Conservation (phyloP, 129 eudicot species). For the Artemisia annua region DNA sequence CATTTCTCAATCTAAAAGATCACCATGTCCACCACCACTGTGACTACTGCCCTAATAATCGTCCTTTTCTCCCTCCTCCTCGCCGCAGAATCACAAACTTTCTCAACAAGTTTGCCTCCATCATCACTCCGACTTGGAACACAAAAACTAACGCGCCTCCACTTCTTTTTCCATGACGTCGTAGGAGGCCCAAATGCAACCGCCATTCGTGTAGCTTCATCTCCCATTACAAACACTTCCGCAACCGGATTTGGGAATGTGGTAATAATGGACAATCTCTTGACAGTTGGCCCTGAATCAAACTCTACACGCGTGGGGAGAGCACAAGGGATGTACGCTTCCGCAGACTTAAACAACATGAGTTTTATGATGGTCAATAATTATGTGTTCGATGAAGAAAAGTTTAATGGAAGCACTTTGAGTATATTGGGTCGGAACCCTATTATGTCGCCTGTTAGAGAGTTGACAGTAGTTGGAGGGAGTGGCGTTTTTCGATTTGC, state of each 20-base stretch:
- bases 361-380: slow-evolving; percentile 35
- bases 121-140: slow-evolving; percentile 5
- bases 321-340: slow-evolving; percentile 45
- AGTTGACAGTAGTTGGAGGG: slow-evolving; percentile 47
- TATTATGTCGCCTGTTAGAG: slow-evolving; percentile 32
- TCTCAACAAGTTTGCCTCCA: slow-evolving; percentile 29
- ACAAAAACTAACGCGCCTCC: slow-evolving; percentile 32
- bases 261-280: slow-evolving; percentile 42
- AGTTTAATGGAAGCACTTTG: slow-evolving; percentile 44
- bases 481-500: slow-evolving; percentile 42
- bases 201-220: slow-evolving; percentile 35
- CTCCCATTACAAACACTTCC: slow-evolving; percentile 25
- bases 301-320: slow-evolving; percentile 39
- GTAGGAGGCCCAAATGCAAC: slow-evolving; percentile 40
- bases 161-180: slow-evolving; percentile 38
- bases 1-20: too few relatives aligned
- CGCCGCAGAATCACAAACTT: slow-evolving; percentile 28
- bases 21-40: slow-evolving; percentile 14
- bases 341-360: slow-evolving; percentile 29
- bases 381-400: slow-evolving; percentile 34
- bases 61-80: slow-evolving; percentile 28
- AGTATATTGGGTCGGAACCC: slow-evolving; percentile 44
- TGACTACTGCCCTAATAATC: neutral
- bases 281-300: slow-evolving; percentile 33
- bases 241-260: slow-evolving; percentile 30